Percentiles rank a stretch among this genome's conserved stretches.
Conservation (phyloP, 2,329 filamentous ascomycete genomes). For the Podosphaera aphanis region DNA sequence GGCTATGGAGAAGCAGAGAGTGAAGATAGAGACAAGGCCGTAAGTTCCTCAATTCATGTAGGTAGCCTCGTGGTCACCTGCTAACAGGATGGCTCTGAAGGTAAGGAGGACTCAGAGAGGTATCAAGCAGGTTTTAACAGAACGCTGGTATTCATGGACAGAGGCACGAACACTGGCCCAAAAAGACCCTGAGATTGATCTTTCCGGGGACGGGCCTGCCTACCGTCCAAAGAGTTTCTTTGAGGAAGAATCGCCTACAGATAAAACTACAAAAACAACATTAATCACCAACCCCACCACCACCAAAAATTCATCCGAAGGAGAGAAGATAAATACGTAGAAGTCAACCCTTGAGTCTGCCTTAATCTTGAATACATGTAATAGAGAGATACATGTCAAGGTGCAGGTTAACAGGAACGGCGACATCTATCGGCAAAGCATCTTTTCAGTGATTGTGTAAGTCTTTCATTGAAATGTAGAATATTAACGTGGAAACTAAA, state of each 20-base stretch:
- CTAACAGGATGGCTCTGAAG: conserved; percentile 21
- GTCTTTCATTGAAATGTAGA: neutral
- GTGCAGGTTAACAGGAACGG: neutral
- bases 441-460: neutral
- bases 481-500: neutral
- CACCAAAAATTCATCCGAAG: conserved; percentile 15
- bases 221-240: conserved; percentile 12
- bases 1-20: conserved; percentile 54
- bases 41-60: conserved; percentile 21
- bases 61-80: neutral
- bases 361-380: neutral
- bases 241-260: conserved; percentile 5
- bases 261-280: too few species aligned
- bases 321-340: neutral
- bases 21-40: conserved; percentile 36
- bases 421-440: neutral
- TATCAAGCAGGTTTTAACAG: conserved; percentile 68
- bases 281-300: conserved; percentile 1
- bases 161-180: conserved; percentile 45
- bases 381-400: neutral
- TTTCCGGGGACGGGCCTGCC: conserved; percentile 12
- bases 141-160: conserved; percentile 73
- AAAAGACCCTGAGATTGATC: conserved; percentile 41
- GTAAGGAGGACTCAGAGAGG: conserved; percentile 52
- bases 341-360: neutral